Base-by-base conservation (phyloP, 2,329 filamentous ascomycete genomes). In the Huntiella decipiens region DNA sequence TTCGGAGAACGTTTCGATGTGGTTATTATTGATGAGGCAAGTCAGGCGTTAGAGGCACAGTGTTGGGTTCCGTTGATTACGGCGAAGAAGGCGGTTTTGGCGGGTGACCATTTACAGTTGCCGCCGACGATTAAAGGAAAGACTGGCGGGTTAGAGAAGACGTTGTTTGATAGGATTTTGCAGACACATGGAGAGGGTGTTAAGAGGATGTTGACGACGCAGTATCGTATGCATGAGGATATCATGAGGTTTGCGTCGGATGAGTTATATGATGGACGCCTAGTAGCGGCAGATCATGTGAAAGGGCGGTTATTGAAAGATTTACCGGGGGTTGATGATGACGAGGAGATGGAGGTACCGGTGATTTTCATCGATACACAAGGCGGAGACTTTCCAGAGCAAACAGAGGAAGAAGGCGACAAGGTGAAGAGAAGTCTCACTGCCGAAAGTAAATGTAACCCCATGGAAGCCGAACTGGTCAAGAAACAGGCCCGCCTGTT, bases 331-430 rank as follows among this genome's bases (percentile, higher is more conserved):
- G 61, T 98, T 4, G 74, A 79, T 0, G 79, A 82, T 44, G 86
- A 74, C 0, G 91, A 96, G 52, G 84, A 98, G 55, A 96, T 88
- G 0, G 72, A 63, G 41, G 85, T 93, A 60, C 83, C 91, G 0
- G 63, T 98, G 2, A 74, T 98, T 7, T 96, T 96, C 61, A 92
- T 85, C 59, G 91, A 98, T 57, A 98, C 91, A 0, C 91, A 96
- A 60, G 91, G 91, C 7, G 91, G 87, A 0, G 83, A 92, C 56
- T 95, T 88, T 50, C 77, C 82, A 0, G 87, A 96, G 63, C 79
- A 75, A 57, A 77, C 72, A 39, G 82, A 92, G 54, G 67, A 66
- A 34, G 52, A 55, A 7, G 55, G 56, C 35, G 67, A 63, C 53
- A 70, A 66, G 52, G 61, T 60, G 4, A 70, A 62, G 51, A 44